Base-by-base conservation (phyloP, 176 grass and related monocot species). In the Chrysopogon serrulatus region DNA sequence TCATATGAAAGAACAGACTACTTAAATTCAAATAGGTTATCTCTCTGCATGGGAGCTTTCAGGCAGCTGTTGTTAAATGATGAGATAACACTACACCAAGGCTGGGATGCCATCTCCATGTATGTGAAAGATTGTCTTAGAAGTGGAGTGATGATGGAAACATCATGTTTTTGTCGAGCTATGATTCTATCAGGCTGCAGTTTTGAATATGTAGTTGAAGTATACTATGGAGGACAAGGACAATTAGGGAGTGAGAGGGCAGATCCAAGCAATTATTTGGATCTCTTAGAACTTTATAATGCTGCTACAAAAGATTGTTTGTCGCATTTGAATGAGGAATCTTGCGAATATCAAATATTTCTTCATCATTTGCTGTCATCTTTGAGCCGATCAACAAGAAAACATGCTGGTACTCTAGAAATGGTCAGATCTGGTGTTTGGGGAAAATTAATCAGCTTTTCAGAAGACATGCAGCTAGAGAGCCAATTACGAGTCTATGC, bases 171-270 rank as follows among this genome's bases (percentile, higher is more conserved):
- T 87, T 89, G 87, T 68, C 89, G 77, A 98, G 79, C 89, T 73
- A 93, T 95, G 93, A 76, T 98, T 87, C 79, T 98, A 80, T 92
- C 96, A 24, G 87, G 93, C 51, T 92, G 91, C 83, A 64, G 66
- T 80, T 95, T 95, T 84, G 76, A 90, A 82, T 87, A 77, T 51
- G 86, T 95, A 60, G 80, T 65, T 90, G 77, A 92, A 87, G 88
- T 87, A 84, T 94, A 88, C 78, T 78, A 85, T 83, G 84, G 86
- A 73, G 83, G 84, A 56, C 83, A 87, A 51, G 54, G 74, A 83
- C 78, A 92, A 56, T 73, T 84, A 68, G 82, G 44, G 79, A 44
- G 31, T 79, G 65, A 61, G 53, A 41, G 14, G 80, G 62, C 73
- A 78, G 87, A 88, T 68, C 33, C 53, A 37, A 79, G 70, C 43